Evolutionary conservation across 306 rosid species (phyloP), one percentile per base, ranked within the genome.

Genomic region (Mimosa bimucronata): DNA sequence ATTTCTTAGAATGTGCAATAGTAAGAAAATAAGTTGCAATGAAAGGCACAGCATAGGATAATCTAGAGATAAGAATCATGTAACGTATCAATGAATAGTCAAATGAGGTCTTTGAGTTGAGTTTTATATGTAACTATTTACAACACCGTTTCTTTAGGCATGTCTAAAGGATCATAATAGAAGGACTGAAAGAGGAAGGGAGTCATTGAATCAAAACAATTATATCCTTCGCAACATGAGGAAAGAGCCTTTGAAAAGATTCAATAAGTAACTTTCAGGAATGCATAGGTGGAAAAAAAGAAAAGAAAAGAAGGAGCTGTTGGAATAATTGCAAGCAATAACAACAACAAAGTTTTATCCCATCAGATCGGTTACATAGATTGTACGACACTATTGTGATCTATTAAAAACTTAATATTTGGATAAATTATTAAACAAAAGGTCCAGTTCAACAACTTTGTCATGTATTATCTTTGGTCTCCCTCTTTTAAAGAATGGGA

Each of bases 11-110:
- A 75, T 3, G 38, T 23, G 23, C 23, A 80, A 45, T 31, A 70
- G 74, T n/a, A 77, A 77, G 30, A 62, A 70, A 37, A 53, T 77
- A 48, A 40, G 0, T 46, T 61, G 81, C 53, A n/a, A n/a, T n/a
- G n/a, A 70, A 77, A 77, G 48, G 28, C 44, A n/a, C 13, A 19
- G 11, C 5, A 31, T 50, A 65, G 68, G 31, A 9, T 64, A 60
- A 46, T 31, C 7, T 26, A 26, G 9, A 25, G 66, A 60, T 11
- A 11, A 60, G 19, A 16, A 60, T 25, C 34, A 26, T 11, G 66
- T 60, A 16, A 10, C 34, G 0, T 23, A 25, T 5, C 26, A 4
- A 12, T 28, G 34, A 61, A 61, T 9, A 13, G 38, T 26, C 8
- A 13, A 13, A 13, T 61, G 38, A 61, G 67, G 67, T 13, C 67